phyloP scores from a whole-genome alignment of 164 flowering plant genomes.

The Chimonanthus salicifolius region DNA sequence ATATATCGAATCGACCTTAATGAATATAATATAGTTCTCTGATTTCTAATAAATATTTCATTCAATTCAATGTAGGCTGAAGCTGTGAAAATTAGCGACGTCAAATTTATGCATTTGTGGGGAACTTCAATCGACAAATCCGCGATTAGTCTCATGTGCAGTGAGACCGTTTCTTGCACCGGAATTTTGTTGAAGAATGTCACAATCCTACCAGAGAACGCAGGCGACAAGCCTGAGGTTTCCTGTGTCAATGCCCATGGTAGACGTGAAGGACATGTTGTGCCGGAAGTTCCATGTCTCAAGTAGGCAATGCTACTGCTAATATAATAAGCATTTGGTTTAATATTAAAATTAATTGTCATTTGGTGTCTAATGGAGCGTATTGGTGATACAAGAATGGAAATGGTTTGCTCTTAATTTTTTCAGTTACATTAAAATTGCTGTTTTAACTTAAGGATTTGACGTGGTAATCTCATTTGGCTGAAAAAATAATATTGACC shows the following conservation, averaged over 20 bases:
- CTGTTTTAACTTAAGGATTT: no score
- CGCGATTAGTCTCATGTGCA: constrained; percentile 14
- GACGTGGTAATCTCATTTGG: no score
- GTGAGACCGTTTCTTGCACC: constrained; percentile 11
- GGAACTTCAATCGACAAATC: constrained; percentile 13
- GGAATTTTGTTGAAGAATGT: not conserved
- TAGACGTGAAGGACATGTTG: not conserved
- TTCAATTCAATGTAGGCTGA: constrained; percentile 2
- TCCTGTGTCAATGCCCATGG: constrained; percentile 5
- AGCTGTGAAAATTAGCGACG: constrained; percentile 16
- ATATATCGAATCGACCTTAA: no score
- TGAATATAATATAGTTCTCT: no score
- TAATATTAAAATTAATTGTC: no score
- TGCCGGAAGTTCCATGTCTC: constrained; percentile 2
- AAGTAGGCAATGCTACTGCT: not conserved
- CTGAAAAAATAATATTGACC: no score
- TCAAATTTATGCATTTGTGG: constrained; percentile 6
- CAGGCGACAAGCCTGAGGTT: not conserved
- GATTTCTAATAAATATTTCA: no score
- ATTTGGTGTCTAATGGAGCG: not conserved
- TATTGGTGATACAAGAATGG: not conserved
- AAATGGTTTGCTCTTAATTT: no score
- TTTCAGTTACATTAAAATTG: no score
- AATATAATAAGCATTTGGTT: not conserved
- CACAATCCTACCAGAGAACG: not conserved